Conservation (phyloP, 2,329 filamentous ascomycete genomes). For the Coniella lustricola region DNA sequence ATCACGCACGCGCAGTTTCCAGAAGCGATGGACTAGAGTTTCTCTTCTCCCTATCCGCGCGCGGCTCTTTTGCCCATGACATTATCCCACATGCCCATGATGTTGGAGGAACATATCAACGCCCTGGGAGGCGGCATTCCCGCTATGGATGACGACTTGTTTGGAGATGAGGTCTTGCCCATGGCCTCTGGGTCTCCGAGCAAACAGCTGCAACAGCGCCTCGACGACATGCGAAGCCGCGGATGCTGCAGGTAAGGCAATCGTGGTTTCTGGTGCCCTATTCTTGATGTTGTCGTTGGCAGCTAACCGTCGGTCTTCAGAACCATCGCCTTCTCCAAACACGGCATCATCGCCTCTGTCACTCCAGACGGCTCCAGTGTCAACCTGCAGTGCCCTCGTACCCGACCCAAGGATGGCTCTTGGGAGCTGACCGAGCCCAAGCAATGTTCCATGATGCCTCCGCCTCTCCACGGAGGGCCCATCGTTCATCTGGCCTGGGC, state of each 20-base stretch:
- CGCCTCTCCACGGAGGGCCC: constrained; percentile 54
- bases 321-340: constrained; percentile 79
- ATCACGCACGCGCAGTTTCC: too few species aligned
- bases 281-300: constrained; percentile 5
- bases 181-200: constrained; percentile 43
- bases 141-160: constrained; percentile 61
- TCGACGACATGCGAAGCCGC: constrained; percentile 68
- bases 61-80: constrained; percentile 21
- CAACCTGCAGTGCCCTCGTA: constrained; percentile 65
- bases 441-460: constrained; percentile 52
- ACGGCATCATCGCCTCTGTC: constrained; percentile 79
- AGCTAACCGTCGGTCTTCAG: constrained; percentile 36
- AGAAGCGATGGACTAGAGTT: too few species aligned
- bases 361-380: constrained; percentile 63
- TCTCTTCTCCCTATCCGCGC: too few species aligned
- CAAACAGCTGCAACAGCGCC: constrained; percentile 62
- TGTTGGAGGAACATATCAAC: constrained; percentile 51
- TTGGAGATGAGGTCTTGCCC: constrained; percentile 27
- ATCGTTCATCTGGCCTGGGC: constrained; percentile 82
- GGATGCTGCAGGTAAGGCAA: constrained; percentile 72
- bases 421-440: constrained; percentile 75
- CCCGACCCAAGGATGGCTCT: constrained; percentile 58
- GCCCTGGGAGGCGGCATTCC: constrained; percentile 47
- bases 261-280: neutral
- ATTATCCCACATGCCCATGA: constrained; percentile 38